A percentile compares a stretch with the other conserved stretches of the same genome.
Conservation (phyloP, 1,284 basidiomycete species). For the Puccinia triticina region DNA sequence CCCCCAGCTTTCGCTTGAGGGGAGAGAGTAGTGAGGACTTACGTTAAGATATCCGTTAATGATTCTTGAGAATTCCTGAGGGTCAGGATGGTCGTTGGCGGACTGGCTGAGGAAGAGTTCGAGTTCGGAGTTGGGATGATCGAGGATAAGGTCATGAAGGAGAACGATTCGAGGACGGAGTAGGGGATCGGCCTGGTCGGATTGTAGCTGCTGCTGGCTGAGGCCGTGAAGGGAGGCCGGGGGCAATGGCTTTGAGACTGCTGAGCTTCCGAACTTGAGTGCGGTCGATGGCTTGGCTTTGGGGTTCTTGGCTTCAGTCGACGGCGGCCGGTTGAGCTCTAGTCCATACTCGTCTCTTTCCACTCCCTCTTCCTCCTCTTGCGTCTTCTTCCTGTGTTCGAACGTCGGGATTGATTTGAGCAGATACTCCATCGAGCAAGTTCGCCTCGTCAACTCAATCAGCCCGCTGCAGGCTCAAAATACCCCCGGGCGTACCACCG, state of each 20-base stretch:
- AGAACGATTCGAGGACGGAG: neutral
- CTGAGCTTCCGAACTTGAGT: neutral
- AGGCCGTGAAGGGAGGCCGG: neutral
- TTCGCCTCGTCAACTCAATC: too few species aligned
- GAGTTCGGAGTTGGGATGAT: neutral
- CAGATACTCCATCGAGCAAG: too few species aligned
- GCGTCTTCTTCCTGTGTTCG: too few species aligned
- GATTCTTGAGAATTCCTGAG: neutral
- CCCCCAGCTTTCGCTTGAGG: too few species aligned
- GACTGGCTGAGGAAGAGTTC: neutral
- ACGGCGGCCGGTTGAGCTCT: neutral
- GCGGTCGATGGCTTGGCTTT: neutral
- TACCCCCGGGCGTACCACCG: too few species aligned
- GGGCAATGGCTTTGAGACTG: neutral
- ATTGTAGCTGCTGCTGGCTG: neutral
- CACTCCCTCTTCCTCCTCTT: neutral
- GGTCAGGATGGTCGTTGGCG: neutral
- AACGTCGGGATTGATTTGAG: too few species aligned
- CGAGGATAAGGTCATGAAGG: neutral
- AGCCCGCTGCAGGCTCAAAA: too few species aligned
- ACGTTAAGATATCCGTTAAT: slow-evolving; percentile 8
- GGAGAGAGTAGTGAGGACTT: neutral
- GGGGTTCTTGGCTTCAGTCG: neutral
- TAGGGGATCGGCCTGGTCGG: neutral
- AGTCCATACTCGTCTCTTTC: neutral